Percentiles rank a stretch among this genome's conserved stretches.
Conservation (phyloP, 1,139 yeast genomes). For the Geotrichum restrictum region DNA sequence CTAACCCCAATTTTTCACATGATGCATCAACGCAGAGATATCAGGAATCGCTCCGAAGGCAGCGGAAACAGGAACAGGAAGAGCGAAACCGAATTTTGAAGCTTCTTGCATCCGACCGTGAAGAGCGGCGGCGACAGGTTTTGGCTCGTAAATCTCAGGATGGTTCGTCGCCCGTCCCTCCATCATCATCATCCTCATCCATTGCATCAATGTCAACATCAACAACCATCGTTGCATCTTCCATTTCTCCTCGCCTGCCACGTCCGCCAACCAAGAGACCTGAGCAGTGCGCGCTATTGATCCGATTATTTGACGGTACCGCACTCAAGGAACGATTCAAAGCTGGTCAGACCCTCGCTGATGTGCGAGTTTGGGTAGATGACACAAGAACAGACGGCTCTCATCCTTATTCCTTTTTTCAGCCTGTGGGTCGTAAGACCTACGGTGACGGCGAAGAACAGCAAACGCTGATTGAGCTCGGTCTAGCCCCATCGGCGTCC, state of each 20-base stretch:
- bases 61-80: constrained; percentile 43
- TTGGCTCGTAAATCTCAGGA: constrained; percentile 5
- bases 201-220: too few relatives aligned
- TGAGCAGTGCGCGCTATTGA: constrained; percentile 44
- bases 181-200: too few relatives aligned
- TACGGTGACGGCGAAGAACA: constrained; percentile 50
- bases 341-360: constrained; percentile 45
- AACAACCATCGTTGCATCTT: constrained; percentile 16
- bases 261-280: constrained; percentile 13
- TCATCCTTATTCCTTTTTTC: constrained; percentile 47
- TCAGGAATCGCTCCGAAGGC: constrained; percentile 43
- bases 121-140: constrained; percentile 41
- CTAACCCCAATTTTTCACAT: constrained; percentile 1
- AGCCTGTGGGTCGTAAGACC: constrained; percentile 45
- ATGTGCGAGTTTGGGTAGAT: constrained; percentile 65
- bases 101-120: constrained; percentile 49
- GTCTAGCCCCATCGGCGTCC: constrained; percentile 62
- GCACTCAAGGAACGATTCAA: constrained; percentile 47
- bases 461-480: constrained; percentile 46
- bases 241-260: constrained; percentile 10
- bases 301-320: constrained; percentile 55
- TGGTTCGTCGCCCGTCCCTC: too few relatives aligned
- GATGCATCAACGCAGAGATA: constrained; percentile 31
- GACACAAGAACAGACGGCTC: constrained; percentile 48
- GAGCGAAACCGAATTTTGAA: constrained; percentile 55